phyloP scores from a whole-genome alignment of 805 yeast genomes.

The Debaryomyces prosopidis region DNA sequence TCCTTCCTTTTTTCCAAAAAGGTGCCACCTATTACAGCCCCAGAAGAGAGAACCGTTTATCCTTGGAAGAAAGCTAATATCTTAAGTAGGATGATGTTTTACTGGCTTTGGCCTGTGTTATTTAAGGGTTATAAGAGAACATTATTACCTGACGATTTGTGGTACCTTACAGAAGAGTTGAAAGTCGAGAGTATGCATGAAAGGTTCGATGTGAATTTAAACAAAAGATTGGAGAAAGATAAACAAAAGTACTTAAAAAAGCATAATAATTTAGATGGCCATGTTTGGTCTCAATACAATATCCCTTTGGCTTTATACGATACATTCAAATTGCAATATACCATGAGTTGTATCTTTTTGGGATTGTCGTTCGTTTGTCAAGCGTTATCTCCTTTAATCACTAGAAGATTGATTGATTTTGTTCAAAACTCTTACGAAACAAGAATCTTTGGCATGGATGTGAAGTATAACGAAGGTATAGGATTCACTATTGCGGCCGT shows the following conservation, averaged over 20 bases:
- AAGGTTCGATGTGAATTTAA: constrained; percentile 25
- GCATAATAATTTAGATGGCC: constrained; percentile 21
- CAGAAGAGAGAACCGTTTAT: constrained; percentile 50
- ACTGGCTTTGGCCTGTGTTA: constrained; percentile 42
- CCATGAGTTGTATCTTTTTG: constrained; percentile 41
- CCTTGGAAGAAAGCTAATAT: constrained; percentile 45
- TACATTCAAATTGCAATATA: constrained; percentile 50
- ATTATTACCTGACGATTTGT: constrained; percentile 38
- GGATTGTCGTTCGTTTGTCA: constrained; percentile 46
- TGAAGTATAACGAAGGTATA: constrained; percentile 57
- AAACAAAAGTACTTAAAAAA: constrained; percentile 18
- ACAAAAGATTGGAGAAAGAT: constrained; percentile 18
- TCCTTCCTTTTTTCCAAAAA: constrained; percentile 49
- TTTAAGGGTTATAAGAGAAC: constrained; percentile 43
- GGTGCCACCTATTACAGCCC: constrained; percentile 51
- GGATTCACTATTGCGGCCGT: constrained; percentile 77
- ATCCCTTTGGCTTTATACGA: constrained; percentile 47
- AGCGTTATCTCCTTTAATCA: constrained; percentile 65
- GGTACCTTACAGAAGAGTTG: constrained; percentile 33
- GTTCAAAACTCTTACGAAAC: constrained; percentile 40
- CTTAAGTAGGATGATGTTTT: constrained; percentile 40
- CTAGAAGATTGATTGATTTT: constrained; percentile 62
- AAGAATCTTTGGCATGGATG: constrained; percentile 43
- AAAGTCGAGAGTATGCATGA: constrained; percentile 37
- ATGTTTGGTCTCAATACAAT: constrained; percentile 39